Conservation (phyloP, 2,329 filamentous ascomycete species). For the Elsinoe batatas region DNA sequence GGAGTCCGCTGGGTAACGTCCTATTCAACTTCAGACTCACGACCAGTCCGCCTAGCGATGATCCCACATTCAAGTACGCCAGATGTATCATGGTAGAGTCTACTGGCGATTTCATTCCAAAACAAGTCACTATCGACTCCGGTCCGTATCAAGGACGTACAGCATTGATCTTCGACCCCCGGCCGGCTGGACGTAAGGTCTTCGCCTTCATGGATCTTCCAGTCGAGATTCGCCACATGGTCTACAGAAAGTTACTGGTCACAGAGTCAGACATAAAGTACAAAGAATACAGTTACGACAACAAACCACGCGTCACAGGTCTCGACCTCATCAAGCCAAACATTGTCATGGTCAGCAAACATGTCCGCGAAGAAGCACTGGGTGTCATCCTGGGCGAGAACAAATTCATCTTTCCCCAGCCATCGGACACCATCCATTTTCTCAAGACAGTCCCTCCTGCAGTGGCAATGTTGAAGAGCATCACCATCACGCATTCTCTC, state of each 20-base stretch:
- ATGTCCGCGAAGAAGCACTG: constrained; percentile 15
- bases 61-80: background rate
- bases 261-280: background rate
- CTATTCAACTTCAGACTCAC: background rate
- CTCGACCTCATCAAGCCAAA: too few species aligned
- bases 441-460: background rate
- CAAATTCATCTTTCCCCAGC: background rate
- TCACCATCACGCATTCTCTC: background rate
- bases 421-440: background rate
- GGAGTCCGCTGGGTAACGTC: background rate
- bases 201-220: constrained; percentile 12
- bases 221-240: constrained; percentile 15
- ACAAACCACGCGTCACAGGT: too few species aligned
- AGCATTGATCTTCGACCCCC: background rate
- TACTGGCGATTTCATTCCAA: background rate
- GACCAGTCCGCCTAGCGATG: constrained; percentile 1
- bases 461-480: background rate
- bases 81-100: background rate
- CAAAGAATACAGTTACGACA: too few species aligned
- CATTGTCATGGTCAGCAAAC: constrained; percentile 10
- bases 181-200: background rate
- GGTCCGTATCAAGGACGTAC: background rate
- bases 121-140: background rate
- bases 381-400: constrained; percentile 14
- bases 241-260: constrained; percentile 5